These are phyloP conservation scores for Lecanoromycetidae sp. DNA, from an alignment of 2,329 filamentous ascomycete species.

Conservation along the genomic window DNA sequence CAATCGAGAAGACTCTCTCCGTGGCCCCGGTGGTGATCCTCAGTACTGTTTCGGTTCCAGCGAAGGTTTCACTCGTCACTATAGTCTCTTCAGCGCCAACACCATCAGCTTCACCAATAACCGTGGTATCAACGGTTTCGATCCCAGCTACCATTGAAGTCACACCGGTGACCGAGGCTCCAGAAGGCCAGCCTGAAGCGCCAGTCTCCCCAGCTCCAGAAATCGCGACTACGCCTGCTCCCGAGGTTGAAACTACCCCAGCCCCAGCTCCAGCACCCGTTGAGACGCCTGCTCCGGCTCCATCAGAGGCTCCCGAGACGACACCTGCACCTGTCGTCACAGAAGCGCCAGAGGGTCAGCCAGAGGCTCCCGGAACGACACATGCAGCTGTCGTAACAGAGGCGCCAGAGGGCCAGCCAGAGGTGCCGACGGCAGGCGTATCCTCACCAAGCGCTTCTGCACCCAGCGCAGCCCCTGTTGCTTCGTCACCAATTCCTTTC, in stretches of 20 bases:
- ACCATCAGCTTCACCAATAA: no score
- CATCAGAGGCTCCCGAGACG: no score
- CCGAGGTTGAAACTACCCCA: no score
- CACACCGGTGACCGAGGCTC: no score
- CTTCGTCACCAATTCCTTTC: slow-evolving; percentile 3
- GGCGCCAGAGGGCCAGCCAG: slow-evolving; percentile 10
- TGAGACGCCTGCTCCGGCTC: no score
- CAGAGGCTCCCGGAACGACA: slow-evolving; percentile 6
- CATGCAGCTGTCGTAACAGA: slow-evolving; percentile 1
- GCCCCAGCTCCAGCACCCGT: no score
- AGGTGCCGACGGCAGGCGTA: not conserved
- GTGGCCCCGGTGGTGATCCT: not conserved
- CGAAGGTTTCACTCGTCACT: not conserved
- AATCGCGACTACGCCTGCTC: not conserved
- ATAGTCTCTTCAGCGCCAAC: no score
- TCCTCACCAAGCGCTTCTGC: not conserved
- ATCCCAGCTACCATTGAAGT: no score
- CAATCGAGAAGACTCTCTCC: not conserved
- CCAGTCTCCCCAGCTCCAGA: not conserved
- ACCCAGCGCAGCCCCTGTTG: not conserved
- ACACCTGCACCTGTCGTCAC: slow-evolving; percentile 1
- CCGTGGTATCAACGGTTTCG: no score
- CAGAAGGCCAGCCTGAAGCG: not conserved
- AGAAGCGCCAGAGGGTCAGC: slow-evolving; percentile 10
- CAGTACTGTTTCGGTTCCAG: not conserved